Conservation (phyloP, 768 basidiomycete genomes). For the Chlorophyllum brunneum region DNA sequence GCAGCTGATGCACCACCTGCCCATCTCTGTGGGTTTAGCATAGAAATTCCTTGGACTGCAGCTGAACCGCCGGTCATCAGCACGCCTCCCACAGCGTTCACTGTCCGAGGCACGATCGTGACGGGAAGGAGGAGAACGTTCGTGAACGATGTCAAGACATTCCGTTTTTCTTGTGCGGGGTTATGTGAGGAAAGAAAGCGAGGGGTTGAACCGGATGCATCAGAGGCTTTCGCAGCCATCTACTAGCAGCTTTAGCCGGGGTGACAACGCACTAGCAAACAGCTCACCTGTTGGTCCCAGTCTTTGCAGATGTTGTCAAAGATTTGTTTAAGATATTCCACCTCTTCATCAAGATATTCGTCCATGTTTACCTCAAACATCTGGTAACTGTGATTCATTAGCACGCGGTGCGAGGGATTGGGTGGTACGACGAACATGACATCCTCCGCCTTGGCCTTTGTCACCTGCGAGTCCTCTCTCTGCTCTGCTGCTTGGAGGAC, state of each 20-base stretch:
- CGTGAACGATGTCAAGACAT: slow-evolving; percentile 88
- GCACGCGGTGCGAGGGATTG: neutral
- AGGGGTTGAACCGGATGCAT: slow-evolving; percentile 16
- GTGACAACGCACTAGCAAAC: neutral
- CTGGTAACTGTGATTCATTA: slow-evolving; percentile 53
- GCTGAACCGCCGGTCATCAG: slow-evolving; percentile 69
- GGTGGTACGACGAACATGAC: slow-evolving; percentile 59
- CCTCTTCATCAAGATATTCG: slow-evolving; percentile 94
- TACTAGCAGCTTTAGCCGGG: neutral
- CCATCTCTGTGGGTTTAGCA: slow-evolving; percentile 91
- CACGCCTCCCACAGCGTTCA: slow-evolving; percentile 65
- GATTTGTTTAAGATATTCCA: slow-evolving; percentile 70
- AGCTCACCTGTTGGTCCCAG: slow-evolving; percentile 74
- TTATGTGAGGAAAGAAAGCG: slow-evolving; percentile 84
- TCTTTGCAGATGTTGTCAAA: slow-evolving; percentile 72
- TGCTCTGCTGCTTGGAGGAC: slow-evolving; percentile 55
- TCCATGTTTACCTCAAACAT: slow-evolving; percentile 99
- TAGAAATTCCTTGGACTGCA: slow-evolving; percentile 79
- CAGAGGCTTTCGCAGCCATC: slow-evolving; percentile 10
- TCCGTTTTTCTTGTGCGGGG: slow-evolving; percentile 89
- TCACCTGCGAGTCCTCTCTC: slow-evolving; percentile 35
- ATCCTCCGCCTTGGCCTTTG: slow-evolving; percentile 65
- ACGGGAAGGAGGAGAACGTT: slow-evolving; percentile 89
- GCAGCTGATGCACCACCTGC: slow-evolving; percentile 27
- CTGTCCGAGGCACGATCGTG: slow-evolving; percentile 88